Base-by-base conservation (phyloP, 2,329 filamentous ascomycete species). In the Cephalotrichum gorgonifer region DNA sequence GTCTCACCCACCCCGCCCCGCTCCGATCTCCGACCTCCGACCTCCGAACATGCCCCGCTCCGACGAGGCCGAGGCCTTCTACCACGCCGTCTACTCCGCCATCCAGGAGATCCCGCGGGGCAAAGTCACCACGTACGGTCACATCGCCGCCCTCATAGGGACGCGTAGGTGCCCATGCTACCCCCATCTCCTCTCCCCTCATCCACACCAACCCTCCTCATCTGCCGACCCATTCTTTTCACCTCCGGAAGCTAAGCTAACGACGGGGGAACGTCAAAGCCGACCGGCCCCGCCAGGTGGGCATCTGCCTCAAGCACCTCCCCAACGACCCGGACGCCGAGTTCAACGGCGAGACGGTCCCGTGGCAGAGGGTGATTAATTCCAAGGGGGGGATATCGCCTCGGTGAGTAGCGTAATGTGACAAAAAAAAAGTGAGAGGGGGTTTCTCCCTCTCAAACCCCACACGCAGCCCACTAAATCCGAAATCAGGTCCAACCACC, bases 301-400 rank as follows among this genome's bases (percentile, higher is more conserved):
- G 91, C 48, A 75, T 93, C 43, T 94, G 86, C 64, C 77, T 97
- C 25, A 96, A 95, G 64, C 84, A 95, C 62, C 79, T 97, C 12
- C 79, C 89, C 1, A 60, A 68, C 6, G 72, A 78, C 50, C 58
- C 70, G 0, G 63, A 68, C 0, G 55, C 62, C 49, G 72, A 66
- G 50, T 94, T 85, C 68, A 84, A 95, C 63, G 72, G 76, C 51
- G 72, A 71, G 23, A 96, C 85, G 55, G 91, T 97, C 3, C 91
- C 91, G 0, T 97, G 91, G 91, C 91, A 97, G 70, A 75, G 93
- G 51, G 87, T 97, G 52, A 85, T 97, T 62, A 95, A 91, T 64
- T 71, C 87, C 14, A 91, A 86, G 65, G 90, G 91, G 22, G 72
- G 80, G 51, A 94, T 97, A 56, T 95, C 89, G 42, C 86, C 86